phyloP scores from a whole-genome alignment of 768 basidiomycete genomes.

The Rhizopogon vesiculosus region DNA sequence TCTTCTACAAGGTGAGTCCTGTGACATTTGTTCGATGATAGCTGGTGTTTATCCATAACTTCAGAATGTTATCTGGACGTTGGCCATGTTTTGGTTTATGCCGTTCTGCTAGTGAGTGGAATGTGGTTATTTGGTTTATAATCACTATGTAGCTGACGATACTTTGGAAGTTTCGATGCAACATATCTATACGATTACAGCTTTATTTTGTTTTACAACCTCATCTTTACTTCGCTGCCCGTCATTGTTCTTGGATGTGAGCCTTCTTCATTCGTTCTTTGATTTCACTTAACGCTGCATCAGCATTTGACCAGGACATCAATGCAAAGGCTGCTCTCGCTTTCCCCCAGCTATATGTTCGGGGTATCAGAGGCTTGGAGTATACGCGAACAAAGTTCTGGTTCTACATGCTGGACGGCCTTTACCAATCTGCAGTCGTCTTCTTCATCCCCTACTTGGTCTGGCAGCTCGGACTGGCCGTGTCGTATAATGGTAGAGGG shows the following conservation, averaged over 20 bases:
- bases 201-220: constrained; percentile 87
- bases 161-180: constrained; percentile 70
- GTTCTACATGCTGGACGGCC: constrained; percentile 90
- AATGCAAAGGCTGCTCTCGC: constrained; percentile 86
- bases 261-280: constrained; percentile 12
- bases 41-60: constrained; percentile 6
- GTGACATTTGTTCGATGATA: background rate
- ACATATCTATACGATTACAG: constrained; percentile 96
- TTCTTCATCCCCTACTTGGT: constrained; percentile 82
- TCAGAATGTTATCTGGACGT: constrained; percentile 89
- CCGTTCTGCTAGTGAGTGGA: constrained; percentile 77
- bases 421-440: constrained; percentile 87
- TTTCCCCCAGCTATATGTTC: constrained; percentile 93
- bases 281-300: background rate
- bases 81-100: constrained; percentile 92
- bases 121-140: constrained; percentile 16
- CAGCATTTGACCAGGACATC: constrained; percentile 92
- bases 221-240: constrained; percentile 91
- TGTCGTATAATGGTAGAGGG: constrained; percentile 74
- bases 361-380: constrained; percentile 90
- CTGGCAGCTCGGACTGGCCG: constrained; percentile 59
- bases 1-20: constrained; percentile 88
- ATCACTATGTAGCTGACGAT: constrained; percentile 9
- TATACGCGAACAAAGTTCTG: constrained; percentile 92
- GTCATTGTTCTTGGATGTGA: constrained; percentile 86